Conservation (phyloP, 1,139 yeast genomes). For the Taphrina communis region DNA sequence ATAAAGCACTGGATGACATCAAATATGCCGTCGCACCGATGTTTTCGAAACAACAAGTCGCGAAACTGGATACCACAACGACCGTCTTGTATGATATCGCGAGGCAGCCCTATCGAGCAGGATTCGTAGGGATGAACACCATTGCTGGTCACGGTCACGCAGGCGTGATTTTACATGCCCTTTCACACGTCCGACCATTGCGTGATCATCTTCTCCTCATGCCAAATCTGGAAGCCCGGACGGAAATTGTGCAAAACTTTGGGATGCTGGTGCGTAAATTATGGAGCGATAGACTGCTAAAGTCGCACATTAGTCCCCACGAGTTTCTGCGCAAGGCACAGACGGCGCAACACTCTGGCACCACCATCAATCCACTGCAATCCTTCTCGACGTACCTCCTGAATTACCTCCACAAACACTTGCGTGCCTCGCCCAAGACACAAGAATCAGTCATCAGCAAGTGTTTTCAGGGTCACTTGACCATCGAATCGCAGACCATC, state of each 20-base stretch:
- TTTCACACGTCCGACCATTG: slow-evolving; percentile 62
- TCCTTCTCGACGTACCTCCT: slow-evolving; percentile 6
- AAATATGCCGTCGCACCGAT: slow-evolving; percentile 61
- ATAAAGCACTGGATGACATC: slow-evolving; percentile 60
- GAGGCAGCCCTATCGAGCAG: slow-evolving; percentile 49
- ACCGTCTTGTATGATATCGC: slow-evolving; percentile 56
- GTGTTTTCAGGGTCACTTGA: slow-evolving; percentile 63
- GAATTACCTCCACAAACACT: background rate
- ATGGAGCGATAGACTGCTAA: slow-evolving; percentile 68
- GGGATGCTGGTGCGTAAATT: slow-evolving; percentile 61
- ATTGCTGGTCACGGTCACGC: slow-evolving; percentile 60
- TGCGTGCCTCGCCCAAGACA: slow-evolving; percentile 43
- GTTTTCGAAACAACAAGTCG: slow-evolving; percentile 55
- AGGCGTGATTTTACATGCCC: slow-evolving; percentile 63
- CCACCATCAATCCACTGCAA: background rate
- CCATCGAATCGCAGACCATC: slow-evolving; percentile 52
- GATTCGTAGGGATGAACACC: slow-evolving; percentile 69
- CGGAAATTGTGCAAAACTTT: slow-evolving; percentile 53
- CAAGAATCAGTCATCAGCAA: slow-evolving; percentile 45
- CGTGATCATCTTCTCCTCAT: slow-evolving; percentile 60
- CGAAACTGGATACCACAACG: slow-evolving; percentile 49
- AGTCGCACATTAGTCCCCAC: slow-evolving; percentile 64
- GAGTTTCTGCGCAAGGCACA: slow-evolving; percentile 56
- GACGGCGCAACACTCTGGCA: slow-evolving; percentile 51
- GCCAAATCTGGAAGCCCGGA: slow-evolving; percentile 44